Base-by-base conservation (phyloP, 148 eudicot genomes). In the Amaranthus cruentus region DNA sequence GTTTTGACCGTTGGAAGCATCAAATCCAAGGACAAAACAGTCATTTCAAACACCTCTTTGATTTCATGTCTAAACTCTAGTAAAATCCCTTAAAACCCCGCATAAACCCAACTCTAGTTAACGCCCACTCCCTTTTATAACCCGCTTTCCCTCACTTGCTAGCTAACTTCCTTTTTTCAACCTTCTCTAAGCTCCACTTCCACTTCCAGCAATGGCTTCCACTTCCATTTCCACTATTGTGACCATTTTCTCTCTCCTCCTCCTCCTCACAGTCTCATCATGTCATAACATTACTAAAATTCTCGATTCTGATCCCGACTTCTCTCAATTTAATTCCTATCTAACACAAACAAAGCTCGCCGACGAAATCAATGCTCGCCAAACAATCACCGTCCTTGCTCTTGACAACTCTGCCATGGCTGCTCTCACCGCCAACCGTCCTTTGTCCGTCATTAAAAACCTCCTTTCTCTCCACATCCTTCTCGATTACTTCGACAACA, bases 321-420 rank as follows among this genome's bases (percentile, higher is more conserved):
- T 87, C 77, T 66, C 77, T 72, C 73, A 70, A 2, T 93, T 84
- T 83, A 87, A 83, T 82, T 66, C 47, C 58, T 84, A 83, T 79
- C 88, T 93, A 42, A 48, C 90, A 57, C 81, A 78, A 48, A 93
- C 98, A 0, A 87, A 83, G 43, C 98, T 90, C 80, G 85, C 82
- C 72, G 91, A 89, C 75, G 98, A 93, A 11, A 93, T 93, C 87
- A 90, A 93, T 86, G 73, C 77, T 47, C 93, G 88, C 44, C 58
- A 75, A 7, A 85, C 98, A 9, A 79, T 90, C 72, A 93, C 98
- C 59, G 94, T 93, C 79, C 87, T 91, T 28, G 98, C 71, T 6
- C 58, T 93, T 12, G 50, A 62, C 55, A 86, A 93, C 79, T 79
- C 77, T 49, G 87, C 87, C 52, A 75, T 90, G 75, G 71, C 90